Evolutionary conservation across 2,329 filamentous ascomycete genomes (phyloP).

Genomic region (Zymoseptoria ardabiliae): DNA sequence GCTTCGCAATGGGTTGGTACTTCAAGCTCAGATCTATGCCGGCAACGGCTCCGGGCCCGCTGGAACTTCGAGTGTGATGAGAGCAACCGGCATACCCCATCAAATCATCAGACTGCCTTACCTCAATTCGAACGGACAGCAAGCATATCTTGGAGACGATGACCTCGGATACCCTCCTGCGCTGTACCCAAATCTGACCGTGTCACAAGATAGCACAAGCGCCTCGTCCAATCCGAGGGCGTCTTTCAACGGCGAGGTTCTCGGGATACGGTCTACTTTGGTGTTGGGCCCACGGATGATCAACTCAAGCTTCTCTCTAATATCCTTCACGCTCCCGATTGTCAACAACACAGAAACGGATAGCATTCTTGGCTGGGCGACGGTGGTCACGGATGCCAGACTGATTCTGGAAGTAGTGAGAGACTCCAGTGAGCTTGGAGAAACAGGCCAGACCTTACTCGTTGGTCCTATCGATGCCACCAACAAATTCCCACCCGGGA

Average conservation of each 20-base stretch:
- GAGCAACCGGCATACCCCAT: conserved; percentile 50
- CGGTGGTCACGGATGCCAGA: conserved; percentile 62
- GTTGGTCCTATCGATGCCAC: conserved; percentile 59
- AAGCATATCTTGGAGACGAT: conserved; percentile 54
- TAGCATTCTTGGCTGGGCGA: conserved; percentile 76
- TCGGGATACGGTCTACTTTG: conserved; percentile 48
- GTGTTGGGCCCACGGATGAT: conserved; percentile 68
- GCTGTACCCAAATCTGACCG: conserved; percentile 71
- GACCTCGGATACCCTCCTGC: conserved; percentile 60
- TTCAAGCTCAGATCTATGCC: conserved; percentile 67
- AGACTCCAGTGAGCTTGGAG: conserved; percentile 62
- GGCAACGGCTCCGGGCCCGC: conserved; percentile 54
- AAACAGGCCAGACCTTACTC: conserved; percentile 62
- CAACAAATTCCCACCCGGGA: conserved; percentile 45
- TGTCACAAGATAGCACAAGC: conserved; percentile 26
- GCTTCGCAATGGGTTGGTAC: conserved; percentile 45
- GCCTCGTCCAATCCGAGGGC: conserved; percentile 33
- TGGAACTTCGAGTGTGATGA: conserved; percentile 51
- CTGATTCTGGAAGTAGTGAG: conserved; percentile 56
- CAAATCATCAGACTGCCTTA: conserved; percentile 56
- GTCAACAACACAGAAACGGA: conserved; percentile 55
- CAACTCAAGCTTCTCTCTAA: conserved; percentile 64
- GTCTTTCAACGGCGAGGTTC: conserved; percentile 36
- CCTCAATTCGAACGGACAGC: conserved; percentile 48
- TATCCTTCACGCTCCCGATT: conserved; percentile 77